Evolutionary conservation across 2,329 filamentous ascomycete species (phyloP), one percentile per base, ranked within the genome.

Genomic region (Hymenoscyphus occultus): DNA sequence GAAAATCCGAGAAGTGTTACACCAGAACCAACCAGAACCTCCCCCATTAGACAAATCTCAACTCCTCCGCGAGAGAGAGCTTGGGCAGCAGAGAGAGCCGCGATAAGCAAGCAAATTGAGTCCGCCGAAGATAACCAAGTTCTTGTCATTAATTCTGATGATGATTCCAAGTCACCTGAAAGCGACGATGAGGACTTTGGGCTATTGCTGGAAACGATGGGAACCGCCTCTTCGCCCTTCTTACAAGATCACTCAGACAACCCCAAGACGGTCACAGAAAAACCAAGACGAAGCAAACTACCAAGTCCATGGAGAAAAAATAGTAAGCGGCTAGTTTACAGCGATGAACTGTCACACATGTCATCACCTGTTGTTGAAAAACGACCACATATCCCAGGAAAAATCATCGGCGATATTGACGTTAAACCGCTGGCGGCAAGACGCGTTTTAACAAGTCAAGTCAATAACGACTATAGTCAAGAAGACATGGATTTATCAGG

Each of bases 221-320:
- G 74, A 56, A 75, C 74, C 14, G 35, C 35, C 19, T 75, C 74
- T 19, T 74, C 74, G 5, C 70, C 72, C 22, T 60, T 64, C n/a
- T 63, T 64, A 14, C 62, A 56, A 31, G 28, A 14, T n/a, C n/a
- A 22, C 2, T 16, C 19, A 16, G 22, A 16, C 6, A 10, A 66
- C 22, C 14, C 48, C 5, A 68, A 61, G 10, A 65, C 70, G 7
- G 16, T 51, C n/a, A n/a, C 65, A 19, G 71, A 73, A 45, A 71
- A 65, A 58, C 70, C 73, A 16, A 70, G 69, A 68, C 62, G 73
- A 61, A 70, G 69, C 64, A 75, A 75, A 61, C 64, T 74, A 39
- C 73, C 72, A 39, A 76, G 74, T 62, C 72, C 72, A 7, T 74
- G 74, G 74, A 71, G 72, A 45, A 70, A 73, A 56, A 74, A 74